Conservation (phyloP, 768 basidiomycete species). For the Leccinellum albellum region DNA sequence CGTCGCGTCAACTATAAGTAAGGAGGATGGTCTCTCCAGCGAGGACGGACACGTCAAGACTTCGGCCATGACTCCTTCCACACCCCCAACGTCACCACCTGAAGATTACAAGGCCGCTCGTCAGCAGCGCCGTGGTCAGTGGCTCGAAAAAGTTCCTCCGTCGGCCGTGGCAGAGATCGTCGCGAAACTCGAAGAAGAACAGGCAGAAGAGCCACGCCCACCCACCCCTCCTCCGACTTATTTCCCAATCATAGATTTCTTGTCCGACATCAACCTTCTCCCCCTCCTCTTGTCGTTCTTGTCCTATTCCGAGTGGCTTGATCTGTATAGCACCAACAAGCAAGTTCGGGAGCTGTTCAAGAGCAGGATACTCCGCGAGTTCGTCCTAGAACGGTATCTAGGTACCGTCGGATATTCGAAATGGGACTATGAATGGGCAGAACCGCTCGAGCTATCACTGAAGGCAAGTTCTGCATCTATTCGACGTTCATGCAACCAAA, state of each 20-base stretch:
- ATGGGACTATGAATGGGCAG: conserved; percentile 54
- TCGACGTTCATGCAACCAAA: not conserved
- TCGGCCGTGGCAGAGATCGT: conserved; percentile 31
- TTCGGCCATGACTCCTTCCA: not conserved
- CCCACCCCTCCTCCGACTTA: conserved; percentile 27
- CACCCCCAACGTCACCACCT: conserved; percentile 16
- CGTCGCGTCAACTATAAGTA: not conserved
- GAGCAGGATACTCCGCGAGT: conserved; percentile 52
- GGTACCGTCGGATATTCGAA: conserved; percentile 66
- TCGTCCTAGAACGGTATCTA: conserved; percentile 65
- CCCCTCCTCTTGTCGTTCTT: conserved; percentile 53
- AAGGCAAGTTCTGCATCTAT: conserved; percentile 41
- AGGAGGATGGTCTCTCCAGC: conserved; percentile 2
- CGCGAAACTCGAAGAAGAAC: conserved; percentile 20
- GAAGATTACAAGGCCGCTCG: conserved; percentile 41
- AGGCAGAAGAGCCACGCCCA: conserved; percentile 15
- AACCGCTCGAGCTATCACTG: conserved; percentile 61
- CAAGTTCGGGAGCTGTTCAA: conserved; percentile 50
- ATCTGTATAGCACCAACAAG: conserved; percentile 55
- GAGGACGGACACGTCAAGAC: conserved; percentile 4
- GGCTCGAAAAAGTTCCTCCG: conserved; percentile 39
- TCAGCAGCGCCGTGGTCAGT: conserved; percentile 37
- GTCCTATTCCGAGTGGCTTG: conserved; percentile 71
- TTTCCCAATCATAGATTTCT: conserved; percentile 54
- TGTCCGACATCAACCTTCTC: conserved; percentile 53